Conservation (phyloP, 345 rosid genomes). For the Crucihimalaya himalaica region DNA sequence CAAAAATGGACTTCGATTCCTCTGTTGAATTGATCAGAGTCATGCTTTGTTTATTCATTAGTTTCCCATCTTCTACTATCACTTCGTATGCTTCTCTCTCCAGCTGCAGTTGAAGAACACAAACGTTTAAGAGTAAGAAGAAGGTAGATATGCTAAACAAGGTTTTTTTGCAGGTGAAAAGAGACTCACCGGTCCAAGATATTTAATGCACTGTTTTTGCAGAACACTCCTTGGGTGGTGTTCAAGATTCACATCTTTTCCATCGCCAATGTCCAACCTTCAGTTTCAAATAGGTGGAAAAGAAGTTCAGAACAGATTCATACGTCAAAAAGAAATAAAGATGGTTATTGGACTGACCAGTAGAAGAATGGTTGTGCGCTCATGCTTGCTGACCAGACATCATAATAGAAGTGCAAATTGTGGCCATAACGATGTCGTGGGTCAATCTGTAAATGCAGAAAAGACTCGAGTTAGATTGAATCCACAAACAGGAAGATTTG, state of each 20-base stretch:
- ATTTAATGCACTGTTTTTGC: slow-evolving; percentile 58
- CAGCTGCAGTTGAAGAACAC: slow-evolving; percentile 45
- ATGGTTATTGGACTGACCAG: slow-evolving; percentile 46
- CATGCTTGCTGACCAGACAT: slow-evolving; percentile 66
- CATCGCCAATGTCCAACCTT: slow-evolving; percentile 82
- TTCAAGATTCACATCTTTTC: slow-evolving; percentile 62
- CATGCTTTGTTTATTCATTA: slow-evolving; percentile 51
- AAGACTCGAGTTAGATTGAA: background rate
- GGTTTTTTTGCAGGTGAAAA: background rate
- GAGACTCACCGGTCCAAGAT: slow-evolving; percentile 69
- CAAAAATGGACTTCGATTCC: slow-evolving; percentile 67
- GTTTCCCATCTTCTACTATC: slow-evolving; percentile 58
- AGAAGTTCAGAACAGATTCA: slow-evolving; percentile 25
- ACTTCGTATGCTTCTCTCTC: slow-evolving; percentile 71
- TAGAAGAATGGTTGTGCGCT: slow-evolving; percentile 76
- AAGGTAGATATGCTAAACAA: background rate
- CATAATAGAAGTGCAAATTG: slow-evolving; percentile 79
- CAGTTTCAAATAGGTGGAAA: slow-evolving; percentile 29
- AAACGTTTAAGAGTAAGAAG: background rate
- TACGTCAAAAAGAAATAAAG: background rate
- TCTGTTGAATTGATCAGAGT: slow-evolving; percentile 45
- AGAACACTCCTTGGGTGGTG: slow-evolving; percentile 49
- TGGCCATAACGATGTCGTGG: slow-evolving; percentile 91
- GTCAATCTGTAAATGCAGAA: slow-evolving; percentile 55
- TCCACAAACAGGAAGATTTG: background rate